Conservation (phyloP, 202 grass and related monocot species). For the Setaria italica region DNA sequence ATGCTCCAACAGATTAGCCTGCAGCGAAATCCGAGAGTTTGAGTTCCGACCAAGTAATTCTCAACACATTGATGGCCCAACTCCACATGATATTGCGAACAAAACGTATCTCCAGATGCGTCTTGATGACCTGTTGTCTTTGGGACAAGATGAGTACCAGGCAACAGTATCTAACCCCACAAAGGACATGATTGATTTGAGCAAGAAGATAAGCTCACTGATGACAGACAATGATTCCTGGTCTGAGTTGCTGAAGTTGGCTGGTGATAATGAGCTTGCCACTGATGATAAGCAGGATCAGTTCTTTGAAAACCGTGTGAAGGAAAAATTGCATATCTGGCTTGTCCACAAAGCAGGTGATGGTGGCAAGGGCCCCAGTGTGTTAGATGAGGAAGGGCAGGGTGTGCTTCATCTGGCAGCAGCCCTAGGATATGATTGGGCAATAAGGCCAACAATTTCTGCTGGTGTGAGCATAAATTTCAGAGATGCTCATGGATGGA, state of each 20-base stretch:
- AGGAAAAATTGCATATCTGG: constrained; percentile 82
- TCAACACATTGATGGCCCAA: constrained; percentile 63
- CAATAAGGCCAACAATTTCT: constrained; percentile 71
- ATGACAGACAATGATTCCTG: constrained; percentile 64
- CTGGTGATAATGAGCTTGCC: constrained; percentile 52
- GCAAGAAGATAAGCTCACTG: constrained; percentile 68
- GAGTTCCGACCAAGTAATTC: constrained; percentile 69
- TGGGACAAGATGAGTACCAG: constrained; percentile 59
- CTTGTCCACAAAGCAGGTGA: constrained; percentile 72
- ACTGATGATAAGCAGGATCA: constrained; percentile 61
- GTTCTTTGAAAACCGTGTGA: constrained; percentile 66
- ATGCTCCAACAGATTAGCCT: constrained; percentile 82
- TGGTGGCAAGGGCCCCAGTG: constrained; percentile 64
- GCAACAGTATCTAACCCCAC: constrained; percentile 46
- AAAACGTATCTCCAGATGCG: constrained; percentile 69
- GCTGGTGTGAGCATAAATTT: constrained; percentile 89
- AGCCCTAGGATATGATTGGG: constrained; percentile 92
- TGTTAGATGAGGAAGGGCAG: constrained; percentile 86
- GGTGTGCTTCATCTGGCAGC: constrained; percentile 86
- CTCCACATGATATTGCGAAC: constrained; percentile 56
- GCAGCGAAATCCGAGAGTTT: constrained; percentile 95
- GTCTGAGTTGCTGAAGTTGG: constrained; percentile 67
- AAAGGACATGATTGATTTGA: constrained; percentile 63
- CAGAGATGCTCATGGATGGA: constrained; percentile 86
- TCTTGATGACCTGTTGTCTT: constrained; percentile 70